phyloP scores from a whole-genome alignment of 257 asterid genomes.

The Avicennia marina region DNA sequence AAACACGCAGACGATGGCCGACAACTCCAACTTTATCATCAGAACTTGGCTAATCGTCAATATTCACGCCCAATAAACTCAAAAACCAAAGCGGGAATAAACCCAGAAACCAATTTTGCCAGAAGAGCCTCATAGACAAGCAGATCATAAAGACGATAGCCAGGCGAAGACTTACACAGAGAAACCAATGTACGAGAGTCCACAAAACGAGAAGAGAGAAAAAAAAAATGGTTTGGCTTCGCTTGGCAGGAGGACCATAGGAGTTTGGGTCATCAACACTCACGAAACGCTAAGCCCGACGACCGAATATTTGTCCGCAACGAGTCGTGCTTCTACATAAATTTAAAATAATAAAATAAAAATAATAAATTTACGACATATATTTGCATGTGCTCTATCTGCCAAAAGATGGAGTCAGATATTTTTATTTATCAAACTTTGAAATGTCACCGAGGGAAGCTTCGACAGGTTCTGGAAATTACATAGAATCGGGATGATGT shows the following conservation, averaged over 20 bases:
- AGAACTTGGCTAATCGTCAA: slow-evolving; percentile 2
- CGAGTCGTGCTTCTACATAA: too few species aligned
- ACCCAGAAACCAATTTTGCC: not conserved
- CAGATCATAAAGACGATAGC: slow-evolving; percentile 17
- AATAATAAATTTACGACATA: too few species aligned
- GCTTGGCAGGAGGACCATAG: too few species aligned
- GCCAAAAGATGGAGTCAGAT: too few species aligned
- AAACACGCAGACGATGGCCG: slow-evolving; percentile 2
- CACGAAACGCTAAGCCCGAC: too few species aligned
- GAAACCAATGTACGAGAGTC: slow-evolving; percentile 19
- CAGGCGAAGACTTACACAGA: slow-evolving; percentile 9
- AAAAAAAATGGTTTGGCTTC: too few species aligned
- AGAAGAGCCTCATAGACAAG: not conserved
- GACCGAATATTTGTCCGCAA: too few species aligned
- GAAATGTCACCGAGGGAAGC: too few species aligned
- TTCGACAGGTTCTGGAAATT: too few species aligned
- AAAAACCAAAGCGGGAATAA: not conserved
- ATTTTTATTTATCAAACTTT: not conserved
- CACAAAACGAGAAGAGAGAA: slow-evolving; percentile 6
- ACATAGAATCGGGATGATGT: too few species aligned
- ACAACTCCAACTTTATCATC: slow-evolving; percentile 17
- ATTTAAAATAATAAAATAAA: too few species aligned
- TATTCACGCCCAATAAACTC: slow-evolving; percentile 14
- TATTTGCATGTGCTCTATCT: not conserved
- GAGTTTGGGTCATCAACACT: too few species aligned